Evolutionary conservation across 2,329 filamentous ascomycete genomes (phyloP), one percentile per base, ranked within the genome.

Genomic region (Paracamarosporium sp.): DNA sequence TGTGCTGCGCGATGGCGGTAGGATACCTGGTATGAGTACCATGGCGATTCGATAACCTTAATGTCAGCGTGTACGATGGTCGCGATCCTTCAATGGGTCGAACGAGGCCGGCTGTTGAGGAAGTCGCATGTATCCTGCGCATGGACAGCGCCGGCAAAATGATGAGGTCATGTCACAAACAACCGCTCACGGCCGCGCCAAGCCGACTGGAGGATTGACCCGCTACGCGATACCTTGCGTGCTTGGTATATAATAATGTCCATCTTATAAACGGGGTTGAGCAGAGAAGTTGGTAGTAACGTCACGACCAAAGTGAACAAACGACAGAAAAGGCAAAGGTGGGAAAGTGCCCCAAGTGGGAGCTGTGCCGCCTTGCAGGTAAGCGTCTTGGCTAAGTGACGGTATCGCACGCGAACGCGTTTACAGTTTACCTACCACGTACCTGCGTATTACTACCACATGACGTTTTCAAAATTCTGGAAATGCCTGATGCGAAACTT

Each of bases 1-100:
- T 46, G 81, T 80, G 73, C 82, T 79, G 43, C 80, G 78, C 53
- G 80, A 80, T 5, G 82, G 82, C 50, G 82, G 82, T 40, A 82
- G 69, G 71, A 78, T 76, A 50, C 74, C 75, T 51, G 78, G 70
- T 11, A 83, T 68, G 22, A 83, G 70, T 1, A 75, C 72, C 79
- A 82, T 81, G 8, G 27, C 9, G n/a, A 20, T 15, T 24, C 48
- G 11, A 31, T 22, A 22, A 4, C n/a, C 25, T 30, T 24, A 20
- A 27, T 20, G 4, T 28, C 15, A 12, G 3, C 15, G 22, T 38
- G 20, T 48, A 4, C 5, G 20, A 6, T 59, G 13, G 17, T 28
- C 20, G 22, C 5, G 7, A n/a, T 25, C 15, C 31, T 27, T 24
- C 11, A 45, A 30, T 5, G 20, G 7, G 15, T 33, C 5, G 45